Conservation (phyloP, 768 basidiomycete species). For the Hirschioporus abietinus region DNA sequence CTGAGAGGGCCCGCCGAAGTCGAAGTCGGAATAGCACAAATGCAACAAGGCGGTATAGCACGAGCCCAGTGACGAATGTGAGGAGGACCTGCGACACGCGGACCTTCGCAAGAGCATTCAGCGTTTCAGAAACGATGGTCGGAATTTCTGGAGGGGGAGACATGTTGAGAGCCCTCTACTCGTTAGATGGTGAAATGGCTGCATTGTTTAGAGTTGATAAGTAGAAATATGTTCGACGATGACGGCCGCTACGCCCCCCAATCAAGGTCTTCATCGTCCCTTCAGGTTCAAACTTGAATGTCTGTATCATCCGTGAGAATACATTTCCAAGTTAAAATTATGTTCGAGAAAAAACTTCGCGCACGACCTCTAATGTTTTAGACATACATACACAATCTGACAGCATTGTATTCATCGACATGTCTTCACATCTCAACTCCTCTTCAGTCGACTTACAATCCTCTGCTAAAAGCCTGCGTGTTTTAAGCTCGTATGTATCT, state of each 20-base stretch:
- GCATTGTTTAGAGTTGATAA: background rate
- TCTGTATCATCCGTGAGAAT: too few species aligned
- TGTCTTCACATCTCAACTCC: too few species aligned
- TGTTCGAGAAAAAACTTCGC: too few species aligned
- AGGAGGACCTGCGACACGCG: background rate
- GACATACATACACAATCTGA: too few species aligned
- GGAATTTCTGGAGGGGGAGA: background rate
- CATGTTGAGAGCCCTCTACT: too few species aligned
- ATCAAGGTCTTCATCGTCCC: background rate
- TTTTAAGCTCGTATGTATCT: too few species aligned
- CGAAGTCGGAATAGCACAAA: background rate
- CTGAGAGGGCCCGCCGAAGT: background rate
- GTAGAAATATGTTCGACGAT: background rate
- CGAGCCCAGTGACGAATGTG: background rate
- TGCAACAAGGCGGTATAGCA: background rate
- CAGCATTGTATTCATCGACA: too few species aligned
- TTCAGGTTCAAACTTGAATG: background rate
- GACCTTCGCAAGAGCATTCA: background rate
- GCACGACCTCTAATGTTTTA: too few species aligned
- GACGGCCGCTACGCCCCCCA: background rate
- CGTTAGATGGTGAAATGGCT: background rate
- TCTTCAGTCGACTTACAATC: too few species aligned
- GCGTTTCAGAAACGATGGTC: background rate
- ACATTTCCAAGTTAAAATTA: too few species aligned
- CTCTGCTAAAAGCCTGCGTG: too few species aligned